Conservation (phyloP, 257 asterid genomes). For the Nicotiana benthamiana region DNA sequence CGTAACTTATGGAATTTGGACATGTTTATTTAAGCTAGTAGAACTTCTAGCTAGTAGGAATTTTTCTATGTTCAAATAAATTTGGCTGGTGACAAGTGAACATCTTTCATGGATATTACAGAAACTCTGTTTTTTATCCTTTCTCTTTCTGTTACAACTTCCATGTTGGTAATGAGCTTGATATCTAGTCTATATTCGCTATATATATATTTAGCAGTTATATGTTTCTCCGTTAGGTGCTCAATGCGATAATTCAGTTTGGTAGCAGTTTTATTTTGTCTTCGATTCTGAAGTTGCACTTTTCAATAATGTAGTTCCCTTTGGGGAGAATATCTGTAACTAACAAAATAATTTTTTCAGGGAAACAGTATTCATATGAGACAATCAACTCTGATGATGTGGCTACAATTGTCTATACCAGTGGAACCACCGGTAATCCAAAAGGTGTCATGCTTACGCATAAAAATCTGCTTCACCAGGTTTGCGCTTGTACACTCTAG, state of each 20-base stretch:
- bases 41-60: neutral
- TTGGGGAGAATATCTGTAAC: constrained; percentile 15
- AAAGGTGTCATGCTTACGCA: constrained; percentile 98
- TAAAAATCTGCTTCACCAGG: constrained; percentile 88
- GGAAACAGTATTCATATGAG: constrained; percentile 46
- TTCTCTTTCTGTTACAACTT: neutral
- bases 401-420: constrained; percentile 80
- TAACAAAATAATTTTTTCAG: constrained; percentile 28
- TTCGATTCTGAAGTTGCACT: neutral
- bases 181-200: neutral
- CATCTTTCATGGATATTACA: too few relatives aligned
- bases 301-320: neutral
- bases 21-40: neutral
- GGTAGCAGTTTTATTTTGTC: neutral
- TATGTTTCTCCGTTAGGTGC: neutral
- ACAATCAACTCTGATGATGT: constrained; percentile 62
- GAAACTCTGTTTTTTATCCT: neutral
- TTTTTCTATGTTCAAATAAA: too few relatives aligned
- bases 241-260: neutral
- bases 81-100: too few relatives aligned
- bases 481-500: constrained; percentile 18
- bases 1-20: neutral
- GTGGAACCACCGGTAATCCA: constrained; percentile 96
- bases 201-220: neutral
- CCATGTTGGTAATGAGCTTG: neutral